phyloP scores from a whole-genome alignment of 2,329 filamentous ascomycete genomes.

The Fusarium stilboides region DNA sequence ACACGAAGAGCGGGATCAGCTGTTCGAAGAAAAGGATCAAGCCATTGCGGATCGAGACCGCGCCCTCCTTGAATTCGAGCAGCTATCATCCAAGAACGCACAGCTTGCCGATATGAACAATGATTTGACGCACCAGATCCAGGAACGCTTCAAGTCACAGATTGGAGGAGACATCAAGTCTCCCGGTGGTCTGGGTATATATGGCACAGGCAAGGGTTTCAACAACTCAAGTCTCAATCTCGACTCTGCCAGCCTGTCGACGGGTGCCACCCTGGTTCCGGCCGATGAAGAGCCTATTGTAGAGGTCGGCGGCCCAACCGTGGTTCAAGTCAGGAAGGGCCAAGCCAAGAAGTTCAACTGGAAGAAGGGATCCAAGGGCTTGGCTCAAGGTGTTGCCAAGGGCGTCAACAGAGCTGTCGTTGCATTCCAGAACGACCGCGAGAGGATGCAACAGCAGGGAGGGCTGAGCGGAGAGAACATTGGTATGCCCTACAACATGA shows the following conservation, averaged over 20 bases:
- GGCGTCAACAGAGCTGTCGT: constrained; percentile 93
- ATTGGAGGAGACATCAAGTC: constrained; percentile 67
- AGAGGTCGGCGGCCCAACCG: constrained; percentile 82
- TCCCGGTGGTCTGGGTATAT: constrained; percentile 71
- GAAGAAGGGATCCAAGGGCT: constrained; percentile 95
- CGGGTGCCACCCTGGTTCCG: constrained; percentile 71
- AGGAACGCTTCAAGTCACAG: constrained; percentile 90
- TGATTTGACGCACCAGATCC: constrained; percentile 93
- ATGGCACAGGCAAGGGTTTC: constrained; percentile 66
- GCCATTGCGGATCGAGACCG: constrained; percentile 91
- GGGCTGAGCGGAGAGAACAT: constrained; percentile 74
- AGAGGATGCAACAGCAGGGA: constrained; percentile 66
- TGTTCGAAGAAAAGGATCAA: constrained; percentile 87
- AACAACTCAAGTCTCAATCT: constrained; percentile 67
- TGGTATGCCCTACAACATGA: constrained; percentile 80
- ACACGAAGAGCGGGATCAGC: constrained; percentile 80
- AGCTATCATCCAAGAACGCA: constrained; percentile 92
- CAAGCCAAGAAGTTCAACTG: constrained; percentile 98
- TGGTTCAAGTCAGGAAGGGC: constrained; percentile 94
- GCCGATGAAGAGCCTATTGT: constrained; percentile 77
- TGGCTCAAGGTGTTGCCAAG: constrained; percentile 95
- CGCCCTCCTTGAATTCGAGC: constrained; percentile 95
- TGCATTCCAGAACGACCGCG: constrained; percentile 74
- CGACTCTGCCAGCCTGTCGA: constrained; percentile 68
- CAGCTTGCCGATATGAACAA: constrained; percentile 97